These are phyloP conservation scores for Platismatia glauca DNA, from an alignment of 495 filamentous ascomycete species.

Conservation along the genomic window DNA sequence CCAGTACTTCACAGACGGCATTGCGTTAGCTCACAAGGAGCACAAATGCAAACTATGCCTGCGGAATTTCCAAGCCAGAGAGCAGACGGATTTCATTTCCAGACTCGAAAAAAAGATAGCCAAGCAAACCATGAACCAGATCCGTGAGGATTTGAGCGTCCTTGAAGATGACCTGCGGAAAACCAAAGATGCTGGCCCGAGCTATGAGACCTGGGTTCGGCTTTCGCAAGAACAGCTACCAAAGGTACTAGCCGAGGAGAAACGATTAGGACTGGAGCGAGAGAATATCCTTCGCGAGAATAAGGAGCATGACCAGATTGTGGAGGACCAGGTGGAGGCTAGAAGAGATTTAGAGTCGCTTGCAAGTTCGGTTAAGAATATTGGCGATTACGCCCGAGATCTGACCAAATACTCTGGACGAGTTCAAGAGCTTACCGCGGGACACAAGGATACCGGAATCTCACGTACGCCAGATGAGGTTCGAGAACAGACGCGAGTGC, in stretches of 20 bases:
- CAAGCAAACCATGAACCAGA: constrained; percentile 43
- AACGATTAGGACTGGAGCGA: constrained; percentile 44
- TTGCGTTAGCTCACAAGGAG: constrained; percentile 47
- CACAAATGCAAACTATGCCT: constrained; percentile 66
- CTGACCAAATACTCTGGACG: constrained; percentile 59
- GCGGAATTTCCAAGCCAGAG: constrained; percentile 52
- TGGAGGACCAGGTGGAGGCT: constrained; percentile 53
- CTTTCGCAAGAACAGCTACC: constrained; percentile 65
- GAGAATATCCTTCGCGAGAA: constrained; percentile 53
- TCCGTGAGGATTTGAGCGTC: constrained; percentile 44
- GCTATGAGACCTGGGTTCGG: constrained; percentile 65
- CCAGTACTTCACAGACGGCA: constrained; percentile 54
- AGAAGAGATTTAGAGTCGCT: constrained; percentile 70
- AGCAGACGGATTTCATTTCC: constrained; percentile 48
- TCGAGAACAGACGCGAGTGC: constrained; percentile 58
- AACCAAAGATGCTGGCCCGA: constrained; percentile 50
- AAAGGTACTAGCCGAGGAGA: constrained; percentile 51
- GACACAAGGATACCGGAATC: constrained; percentile 56
- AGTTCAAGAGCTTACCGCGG: constrained; percentile 58
- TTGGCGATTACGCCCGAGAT: constrained; percentile 61
- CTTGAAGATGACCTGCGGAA: constrained; percentile 46
- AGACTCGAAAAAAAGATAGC: constrained; percentile 53
- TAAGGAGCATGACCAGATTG: constrained; percentile 62
- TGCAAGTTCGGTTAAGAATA: constrained; percentile 63
- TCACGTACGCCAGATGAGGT: constrained; percentile 72